These are phyloP conservation scores for Pythium dissimile DNA, from an alignment of 352 stramenopile genomes.

Conservation along the genomic window DNA sequence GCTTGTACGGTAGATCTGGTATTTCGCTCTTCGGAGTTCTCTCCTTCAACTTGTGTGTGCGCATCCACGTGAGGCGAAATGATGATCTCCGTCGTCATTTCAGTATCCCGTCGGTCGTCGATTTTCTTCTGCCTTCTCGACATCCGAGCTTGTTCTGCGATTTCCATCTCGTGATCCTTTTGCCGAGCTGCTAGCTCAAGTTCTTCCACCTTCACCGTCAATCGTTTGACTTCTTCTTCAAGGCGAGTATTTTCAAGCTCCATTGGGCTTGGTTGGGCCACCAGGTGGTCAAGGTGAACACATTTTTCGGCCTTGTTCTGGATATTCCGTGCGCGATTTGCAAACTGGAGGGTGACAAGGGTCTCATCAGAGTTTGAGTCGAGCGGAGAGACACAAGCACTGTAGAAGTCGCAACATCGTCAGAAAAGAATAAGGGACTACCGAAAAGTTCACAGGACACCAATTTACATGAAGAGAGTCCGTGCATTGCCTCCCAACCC, in stretches of 20 bases:
- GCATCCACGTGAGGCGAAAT: constrained; percentile 15
- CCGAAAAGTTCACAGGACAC: too few species aligned
- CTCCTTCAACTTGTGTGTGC: constrained; percentile 15
- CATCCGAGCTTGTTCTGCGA: not conserved
- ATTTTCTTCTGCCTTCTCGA: constrained; percentile 12
- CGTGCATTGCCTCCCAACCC: constrained; percentile 53
- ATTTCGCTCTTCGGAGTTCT: not conserved
- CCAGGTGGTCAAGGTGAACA: not conserved
- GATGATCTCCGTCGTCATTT: constrained; percentile 19
- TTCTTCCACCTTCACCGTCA: constrained; percentile 7
- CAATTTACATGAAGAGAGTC: constrained; percentile 61
- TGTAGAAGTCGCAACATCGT: constrained; percentile 8
- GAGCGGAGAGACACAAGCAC: constrained; percentile 63
- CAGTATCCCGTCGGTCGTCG: constrained; percentile 9
- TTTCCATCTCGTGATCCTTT: constrained; percentile 7
- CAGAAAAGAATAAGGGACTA: not conserved
- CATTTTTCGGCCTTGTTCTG: constrained; percentile 77
- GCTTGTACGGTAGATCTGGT: not conserved
- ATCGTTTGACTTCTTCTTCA: constrained; percentile 32
- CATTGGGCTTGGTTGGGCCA: constrained; percentile 15
- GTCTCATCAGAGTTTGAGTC: constrained; percentile 51
- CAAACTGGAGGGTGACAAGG: constrained; percentile 68
- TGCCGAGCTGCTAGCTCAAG: constrained; percentile 5
- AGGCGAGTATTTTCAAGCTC: constrained; percentile 43
- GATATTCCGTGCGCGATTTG: constrained; percentile 66